phyloP scores from a whole-genome alignment of 192 early-diverging fungal species.

The Umbelopsis sp. region DNA sequence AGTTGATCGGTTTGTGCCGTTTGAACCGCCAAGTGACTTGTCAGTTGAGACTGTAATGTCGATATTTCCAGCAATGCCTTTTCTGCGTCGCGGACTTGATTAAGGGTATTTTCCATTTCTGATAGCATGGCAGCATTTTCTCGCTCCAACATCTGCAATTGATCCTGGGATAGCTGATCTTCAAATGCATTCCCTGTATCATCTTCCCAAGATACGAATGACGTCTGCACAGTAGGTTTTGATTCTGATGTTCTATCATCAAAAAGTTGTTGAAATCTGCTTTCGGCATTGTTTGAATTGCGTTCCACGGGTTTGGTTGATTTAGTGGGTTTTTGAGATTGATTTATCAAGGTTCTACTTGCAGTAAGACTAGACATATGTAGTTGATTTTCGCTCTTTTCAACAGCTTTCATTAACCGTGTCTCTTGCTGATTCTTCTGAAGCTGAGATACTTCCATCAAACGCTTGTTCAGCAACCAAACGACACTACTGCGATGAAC shows the following conservation, averaged over 20 bases:
- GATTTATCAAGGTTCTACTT: neutral
- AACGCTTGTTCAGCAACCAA: conserved; percentile 66
- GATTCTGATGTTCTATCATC: neutral
- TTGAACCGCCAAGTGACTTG: conserved; percentile 71
- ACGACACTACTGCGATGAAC: conserved; percentile 69
- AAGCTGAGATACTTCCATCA: conserved; percentile 64
- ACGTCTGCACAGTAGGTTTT: neutral
- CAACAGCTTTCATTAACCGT: conserved; percentile 64
- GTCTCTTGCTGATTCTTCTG: conserved; percentile 76
- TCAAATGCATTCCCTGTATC: conserved; percentile 53
- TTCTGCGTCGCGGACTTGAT: conserved; percentile 68
- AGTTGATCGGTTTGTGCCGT: conserved; percentile 73
- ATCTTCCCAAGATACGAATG: neutral
- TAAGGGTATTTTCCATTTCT: conserved; percentile 69
- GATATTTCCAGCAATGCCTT: conserved; percentile 73
- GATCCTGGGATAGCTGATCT: conserved; percentile 46
- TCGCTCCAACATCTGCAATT: conserved; percentile 63
- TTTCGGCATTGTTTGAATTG: neutral
- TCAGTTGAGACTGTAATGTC: conserved; percentile 65
- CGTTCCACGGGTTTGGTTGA: neutral
- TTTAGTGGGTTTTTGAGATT: conserved; percentile 3
- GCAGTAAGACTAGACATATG: conserved; percentile 13
- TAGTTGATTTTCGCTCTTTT: conserved; percentile 58
- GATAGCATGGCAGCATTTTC: conserved; percentile 72
- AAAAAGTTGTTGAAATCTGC: conserved; percentile 17